Base-by-base conservation (phyloP, 1,284 basidiomycete genomes). In the Apiotrichum brassicae region DNA sequence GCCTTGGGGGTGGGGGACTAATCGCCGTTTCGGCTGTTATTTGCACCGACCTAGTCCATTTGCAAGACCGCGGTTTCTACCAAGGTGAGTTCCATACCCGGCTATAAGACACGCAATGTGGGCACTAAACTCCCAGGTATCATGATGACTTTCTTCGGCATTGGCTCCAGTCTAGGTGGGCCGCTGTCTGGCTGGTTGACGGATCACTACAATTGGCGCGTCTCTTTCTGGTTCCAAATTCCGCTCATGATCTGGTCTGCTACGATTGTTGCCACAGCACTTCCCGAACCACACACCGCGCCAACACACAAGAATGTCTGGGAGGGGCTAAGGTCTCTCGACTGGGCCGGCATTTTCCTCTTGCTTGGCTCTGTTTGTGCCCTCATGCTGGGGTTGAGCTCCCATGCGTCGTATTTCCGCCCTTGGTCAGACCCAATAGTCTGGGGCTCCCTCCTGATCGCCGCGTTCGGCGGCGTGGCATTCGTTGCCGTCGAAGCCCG, bases 391-490 rank as follows among this genome's bases (percentile, higher is more conserved):
- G 87, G 82, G 7, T 78, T 91, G 61, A 86, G 82, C 57, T 76
- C 92, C 48, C 88, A 90, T 69, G 83, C 85, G 3, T 83, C 86
- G 0, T 88, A 87, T 68, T 84, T 88, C 58, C 72, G 87, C 43
- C 77, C 82, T 1, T 93, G 88, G 87, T 77, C 80, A 4, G 75
- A 85, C 65, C 81, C 83, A 2, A 61, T 82, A 20, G 82, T 93
- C 41, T 82, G 76, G 70, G 82, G 82, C 11, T 75, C 87, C 49
- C 75, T 92, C 39, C 51, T 76, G 24, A 70, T 76, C 13, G 82
- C 84, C 57, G 65, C 73, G 12, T 51, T 83, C 5, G 81, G 75
- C 34, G 75, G 75, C 14, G 61, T 72, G 2, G 60, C 76, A 4
- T 92, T 94, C 64, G 62, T 88, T 18, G 61, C 78, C 32, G 82